Evolutionary conservation across 306 rosid species (phyloP), one percentile per base, ranked within the genome.

Genomic region (Macrotyloma uniflorum): DNA sequence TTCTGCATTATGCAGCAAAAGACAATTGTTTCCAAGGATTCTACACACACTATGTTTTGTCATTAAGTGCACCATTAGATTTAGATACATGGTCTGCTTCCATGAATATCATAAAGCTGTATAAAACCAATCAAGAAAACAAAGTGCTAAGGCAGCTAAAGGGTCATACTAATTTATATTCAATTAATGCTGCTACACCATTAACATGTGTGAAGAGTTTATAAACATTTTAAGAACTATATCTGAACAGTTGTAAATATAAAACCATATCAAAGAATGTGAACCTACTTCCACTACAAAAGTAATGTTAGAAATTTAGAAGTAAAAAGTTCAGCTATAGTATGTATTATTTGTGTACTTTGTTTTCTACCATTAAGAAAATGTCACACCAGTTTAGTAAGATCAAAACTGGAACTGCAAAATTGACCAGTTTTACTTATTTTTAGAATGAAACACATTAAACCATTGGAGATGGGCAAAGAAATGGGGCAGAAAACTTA

Each of bases 1-100:
- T 53, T 54, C 18, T 78, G 82, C 70, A 69, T 30, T 33, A 45
- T 70, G 63, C 83, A 32, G n/a, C 64, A 70, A 70, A 70, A 59
- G 65, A 47, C 63, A 20, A 70, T 54, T 42, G 4, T 57, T 57
- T 47, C 70, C 42, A 19, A 69, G 50, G 75, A 40, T 68, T 33
- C 35, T 5, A 33, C 2, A 42, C 75, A 19, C 71, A 46, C 26
- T 79, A 2, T 49, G 4, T 49, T 46, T 79, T 58, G 45, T 70
- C 83, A 45, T 47, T 70, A 22, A 12, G 6, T 70, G 77, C 77
- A 79, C 66, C 9, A 30, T 24, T 57, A 43, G 50, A 43, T 30
- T 69, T 28, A 8, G 76, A 78, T 42, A 18, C 67, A 55, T 66
- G 67, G 10, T 15, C 66, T 76, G 43, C 32, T 51, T 51, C 40